Conservation (phyloP, 148 eudicot species). For the Rhododendron griersonianum region DNA sequence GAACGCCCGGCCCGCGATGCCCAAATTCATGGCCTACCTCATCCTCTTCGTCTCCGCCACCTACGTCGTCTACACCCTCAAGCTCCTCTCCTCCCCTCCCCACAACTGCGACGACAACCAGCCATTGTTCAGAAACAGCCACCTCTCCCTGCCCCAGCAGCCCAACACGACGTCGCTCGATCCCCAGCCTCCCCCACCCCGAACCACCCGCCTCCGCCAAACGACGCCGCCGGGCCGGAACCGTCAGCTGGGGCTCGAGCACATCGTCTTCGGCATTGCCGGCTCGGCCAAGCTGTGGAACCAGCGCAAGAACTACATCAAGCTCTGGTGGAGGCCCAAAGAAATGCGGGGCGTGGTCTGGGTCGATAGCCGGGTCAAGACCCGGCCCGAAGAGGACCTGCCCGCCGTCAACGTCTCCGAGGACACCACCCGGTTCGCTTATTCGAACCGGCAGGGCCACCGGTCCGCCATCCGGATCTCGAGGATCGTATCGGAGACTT, state of each 20-base stretch:
- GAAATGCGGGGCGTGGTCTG: constrained; percentile 57
- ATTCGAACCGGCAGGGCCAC: constrained; percentile 66
- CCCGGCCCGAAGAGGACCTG: constrained; percentile 15
- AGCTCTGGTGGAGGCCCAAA: constrained; percentile 66
- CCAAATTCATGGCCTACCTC: constrained; percentile 37
- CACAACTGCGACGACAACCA: constrained; percentile 17
- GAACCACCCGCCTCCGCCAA: not conserved
- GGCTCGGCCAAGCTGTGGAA: constrained; percentile 78
- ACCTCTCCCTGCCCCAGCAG: not conserved
- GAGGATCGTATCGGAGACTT: constrained; percentile 71
- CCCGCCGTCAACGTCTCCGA: constrained; percentile 60
- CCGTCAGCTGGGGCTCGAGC: constrained; percentile 40
- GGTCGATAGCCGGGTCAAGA: constrained; percentile 32
- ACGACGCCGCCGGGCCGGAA: not conserved
- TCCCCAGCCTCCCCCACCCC: not conserved
- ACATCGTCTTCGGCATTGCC: constrained; percentile 83
- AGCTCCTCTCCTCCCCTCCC: constrained; percentile 33
- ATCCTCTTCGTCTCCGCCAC: constrained; percentile 32
- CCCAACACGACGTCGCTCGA: not conserved
- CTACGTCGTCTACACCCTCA: constrained; percentile 34
- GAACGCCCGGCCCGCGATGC: not conserved
- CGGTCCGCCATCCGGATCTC: constrained; percentile 87
- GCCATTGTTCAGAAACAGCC: not conserved
- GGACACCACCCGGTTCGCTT: constrained; percentile 53
- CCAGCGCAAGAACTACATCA: constrained; percentile 66